Conservation (phyloP, 805 yeast genomes). For the Ogataea dorogensis region DNA sequence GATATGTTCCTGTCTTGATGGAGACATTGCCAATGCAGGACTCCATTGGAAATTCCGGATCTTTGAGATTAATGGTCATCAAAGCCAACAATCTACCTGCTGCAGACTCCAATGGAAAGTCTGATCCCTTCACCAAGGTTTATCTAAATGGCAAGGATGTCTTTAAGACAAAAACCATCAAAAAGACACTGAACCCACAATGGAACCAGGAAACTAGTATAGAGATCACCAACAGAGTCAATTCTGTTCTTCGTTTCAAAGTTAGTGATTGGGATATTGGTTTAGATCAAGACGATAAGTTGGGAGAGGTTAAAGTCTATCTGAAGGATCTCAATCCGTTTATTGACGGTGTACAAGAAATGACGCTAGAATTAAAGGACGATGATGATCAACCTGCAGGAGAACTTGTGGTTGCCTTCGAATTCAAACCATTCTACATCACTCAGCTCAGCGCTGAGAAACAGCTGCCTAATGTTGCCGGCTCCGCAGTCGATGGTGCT, state of each 20-base stretch:
- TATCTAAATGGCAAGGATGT: conserved; percentile 62
- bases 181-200: conserved; percentile 86
- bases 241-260: conserved; percentile 54
- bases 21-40: conserved; percentile 69
- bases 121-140: conserved; percentile 85
- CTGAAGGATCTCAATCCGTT: conserved; percentile 62
- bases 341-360: conserved; percentile 41
- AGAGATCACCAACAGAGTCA: conserved; percentile 59
- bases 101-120: conserved; percentile 89
- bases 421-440: conserved; percentile 72
- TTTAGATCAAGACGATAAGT: conserved; percentile 75
- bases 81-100: conserved; percentile 70
- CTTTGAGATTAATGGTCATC: conserved; percentile 55
- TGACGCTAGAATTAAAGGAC: conserved; percentile 50
- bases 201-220: conserved; percentile 74
- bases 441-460: conserved; percentile 40
- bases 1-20: conserved; percentile 76
- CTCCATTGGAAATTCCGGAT: conserved; percentile 72
- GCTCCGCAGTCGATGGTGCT: conserved; percentile 45
- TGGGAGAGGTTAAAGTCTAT: conserved; percentile 63
- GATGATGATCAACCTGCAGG: conserved; percentile 62
- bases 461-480: conserved; percentile 36
- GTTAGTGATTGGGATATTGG: conserved; percentile 94
- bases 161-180: conserved; percentile 73
- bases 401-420: conserved; percentile 51